These are phyloP conservation scores for Colletotrichum sp. DNA, from an alignment of 2,329 filamentous ascomycete genomes.

Conservation along the genomic window DNA sequence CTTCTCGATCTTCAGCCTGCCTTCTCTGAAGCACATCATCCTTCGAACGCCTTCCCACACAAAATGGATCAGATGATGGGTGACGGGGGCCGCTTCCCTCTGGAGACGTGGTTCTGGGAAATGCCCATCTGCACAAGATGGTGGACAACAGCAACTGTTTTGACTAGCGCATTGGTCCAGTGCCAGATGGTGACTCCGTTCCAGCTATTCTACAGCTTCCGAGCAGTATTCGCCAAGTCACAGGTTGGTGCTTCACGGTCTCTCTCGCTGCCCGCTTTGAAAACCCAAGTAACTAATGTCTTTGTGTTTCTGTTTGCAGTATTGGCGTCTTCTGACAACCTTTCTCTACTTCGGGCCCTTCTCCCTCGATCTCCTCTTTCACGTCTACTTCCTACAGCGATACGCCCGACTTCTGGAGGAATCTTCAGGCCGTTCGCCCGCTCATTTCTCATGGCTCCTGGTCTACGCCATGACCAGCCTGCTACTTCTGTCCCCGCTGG, in stretches of 20 bases:
- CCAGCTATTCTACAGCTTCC: conserved; percentile 96
- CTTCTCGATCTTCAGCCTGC: background rate
- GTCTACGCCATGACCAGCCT: conserved; percentile 83
- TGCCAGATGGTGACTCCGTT: conserved; percentile 92
- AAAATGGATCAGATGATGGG: conserved; percentile 64
- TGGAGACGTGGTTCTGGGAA: conserved; percentile 99
- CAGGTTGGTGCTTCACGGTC: conserved; percentile 65
- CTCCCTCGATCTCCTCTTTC: conserved; percentile 92
- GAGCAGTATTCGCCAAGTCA: conserved; percentile 87
- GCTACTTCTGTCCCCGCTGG: conserved; percentile 81
- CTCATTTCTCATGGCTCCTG: conserved; percentile 94
- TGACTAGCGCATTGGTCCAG: conserved; percentile 88
- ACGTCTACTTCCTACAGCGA: conserved; percentile 97
- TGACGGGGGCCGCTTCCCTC: conserved; percentile 71
- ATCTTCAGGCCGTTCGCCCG: conserved; percentile 87
- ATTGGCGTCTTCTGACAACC: conserved; percentile 94
- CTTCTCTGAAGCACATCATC: background rate
- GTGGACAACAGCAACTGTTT: conserved; percentile 94
- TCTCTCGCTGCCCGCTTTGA: background rate
- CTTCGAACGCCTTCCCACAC: background rate
- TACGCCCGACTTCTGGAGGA: conserved; percentile 96
- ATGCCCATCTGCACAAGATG: conserved; percentile 95
- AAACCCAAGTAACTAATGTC: conserved; percentile 10
- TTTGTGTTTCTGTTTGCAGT: conserved; percentile 56
- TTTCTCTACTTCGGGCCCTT: conserved; percentile 98